Percentiles rank a stretch among this genome's conserved stretches.
phyloP scores from a whole-genome alignment of 805 yeast species.

The Kodamaea nitidulidarum region DNA sequence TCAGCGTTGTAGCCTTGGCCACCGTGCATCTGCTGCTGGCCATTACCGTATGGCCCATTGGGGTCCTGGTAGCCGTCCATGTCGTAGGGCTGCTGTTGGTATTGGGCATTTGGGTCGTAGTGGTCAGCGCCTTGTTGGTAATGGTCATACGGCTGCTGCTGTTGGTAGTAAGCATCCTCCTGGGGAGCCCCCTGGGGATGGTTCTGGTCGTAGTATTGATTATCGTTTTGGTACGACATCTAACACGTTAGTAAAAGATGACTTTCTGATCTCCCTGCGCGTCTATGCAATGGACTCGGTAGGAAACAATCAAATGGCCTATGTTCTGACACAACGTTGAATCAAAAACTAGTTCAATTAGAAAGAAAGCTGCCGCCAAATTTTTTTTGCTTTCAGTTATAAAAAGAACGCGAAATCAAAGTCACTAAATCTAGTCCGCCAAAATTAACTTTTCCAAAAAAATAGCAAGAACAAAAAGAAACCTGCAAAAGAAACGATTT shows the following conservation, averaged over 20 bases:
- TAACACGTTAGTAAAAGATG: slow-evolving; percentile 10
- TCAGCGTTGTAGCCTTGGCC: slow-evolving; percentile 45
- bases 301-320: too few relatives aligned
- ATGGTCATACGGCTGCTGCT: slow-evolving; percentile 36
- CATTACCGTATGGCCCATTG: slow-evolving; percentile 18
- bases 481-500: slow-evolving; percentile 4
- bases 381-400: not conserved
- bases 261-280: not conserved
- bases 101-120: slow-evolving; percentile 43
- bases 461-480: slow-evolving; percentile 4
- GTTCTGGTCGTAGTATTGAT: slow-evolving; percentile 38
- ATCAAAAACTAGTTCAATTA: slow-evolving; percentile 1
- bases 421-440: slow-evolving; percentile 1
- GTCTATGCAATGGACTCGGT: not conserved
- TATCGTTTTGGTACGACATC: slow-evolving; percentile 62
- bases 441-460: slow-evolving; percentile 3
- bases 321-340: too few relatives aligned
- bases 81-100: slow-evolving; percentile 49
- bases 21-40: slow-evolving; percentile 40
- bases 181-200: slow-evolving; percentile 24
- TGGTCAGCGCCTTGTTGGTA: slow-evolving; percentile 44
- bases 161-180: slow-evolving; percentile 21
- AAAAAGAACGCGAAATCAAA: slow-evolving; percentile 2
- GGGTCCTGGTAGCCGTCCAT: slow-evolving; percentile 45
- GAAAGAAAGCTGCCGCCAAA: not conserved